These are phyloP conservation scores for Excoecaria cochinchinensis DNA, from an alignment of 345 rosid genomes.

Conservation along the genomic window DNA sequence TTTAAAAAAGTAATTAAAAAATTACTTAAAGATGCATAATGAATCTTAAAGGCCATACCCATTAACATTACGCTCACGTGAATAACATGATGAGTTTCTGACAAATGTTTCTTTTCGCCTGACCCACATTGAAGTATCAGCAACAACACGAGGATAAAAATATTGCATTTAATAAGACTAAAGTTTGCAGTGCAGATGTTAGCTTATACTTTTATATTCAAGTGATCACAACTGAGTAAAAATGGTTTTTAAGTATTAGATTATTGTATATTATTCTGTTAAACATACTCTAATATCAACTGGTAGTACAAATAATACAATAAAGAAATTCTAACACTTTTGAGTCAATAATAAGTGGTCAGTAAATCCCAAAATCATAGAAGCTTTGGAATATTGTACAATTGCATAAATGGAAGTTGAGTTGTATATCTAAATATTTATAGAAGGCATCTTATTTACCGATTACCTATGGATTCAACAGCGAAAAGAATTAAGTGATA, in stretches of 20 bases:
- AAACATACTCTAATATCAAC: background rate
- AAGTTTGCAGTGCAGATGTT: background rate
- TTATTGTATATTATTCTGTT: background rate
- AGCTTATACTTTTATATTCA: background rate
- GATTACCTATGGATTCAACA: background rate
- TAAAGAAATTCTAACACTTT: background rate
- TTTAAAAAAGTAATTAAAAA: background rate
- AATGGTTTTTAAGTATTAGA: background rate
- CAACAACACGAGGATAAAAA: background rate
- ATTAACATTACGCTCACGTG: constrained; percentile 44
- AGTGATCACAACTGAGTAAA: background rate
- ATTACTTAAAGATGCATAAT: constrained; percentile 2
- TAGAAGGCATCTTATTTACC: background rate
- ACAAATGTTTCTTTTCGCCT: constrained; percentile 43
- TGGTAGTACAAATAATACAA: background rate
- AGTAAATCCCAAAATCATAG: background rate
- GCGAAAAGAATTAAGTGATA: background rate
- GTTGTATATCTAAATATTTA: no score
- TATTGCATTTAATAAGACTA: background rate
- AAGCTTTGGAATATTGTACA: background rate
- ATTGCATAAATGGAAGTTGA: background rate
- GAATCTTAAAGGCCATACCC: constrained; percentile 47
- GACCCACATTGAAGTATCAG: constrained; percentile 16
- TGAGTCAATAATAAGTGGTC: background rate
- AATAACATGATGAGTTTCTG: constrained; percentile 45